Evolutionary conservation across 2,329 filamentous ascomycete genomes (phyloP).

Genomic region (Talaromyces atroroseus): DNA sequence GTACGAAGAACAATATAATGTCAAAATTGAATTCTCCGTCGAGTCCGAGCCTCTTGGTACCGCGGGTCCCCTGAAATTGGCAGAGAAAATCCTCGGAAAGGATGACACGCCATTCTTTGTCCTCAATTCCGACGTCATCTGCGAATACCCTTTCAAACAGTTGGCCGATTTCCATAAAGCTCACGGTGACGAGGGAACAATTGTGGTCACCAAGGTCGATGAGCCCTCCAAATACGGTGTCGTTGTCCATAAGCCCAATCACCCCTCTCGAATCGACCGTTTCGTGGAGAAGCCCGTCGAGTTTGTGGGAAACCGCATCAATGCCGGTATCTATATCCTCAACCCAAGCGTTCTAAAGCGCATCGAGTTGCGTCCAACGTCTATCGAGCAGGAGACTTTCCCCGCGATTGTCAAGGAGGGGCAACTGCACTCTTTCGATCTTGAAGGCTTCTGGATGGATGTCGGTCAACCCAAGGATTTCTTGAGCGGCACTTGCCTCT

Average conservation of each 20-base stretch:
- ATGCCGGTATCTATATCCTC: slow-evolving; percentile 95
- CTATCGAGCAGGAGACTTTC: slow-evolving; percentile 99
- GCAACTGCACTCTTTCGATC: slow-evolving; percentile 88
- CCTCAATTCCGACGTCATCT: slow-evolving; percentile 96
- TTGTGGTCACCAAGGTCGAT: slow-evolving; percentile 97
- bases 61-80: slow-evolving; percentile 90
- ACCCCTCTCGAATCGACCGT: slow-evolving; percentile 87
- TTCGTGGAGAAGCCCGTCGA: slow-evolving; percentile 99
- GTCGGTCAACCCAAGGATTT: slow-evolving; percentile 99
- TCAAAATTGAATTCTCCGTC: slow-evolving; percentile 96
- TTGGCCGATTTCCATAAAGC: slow-evolving; percentile 85
- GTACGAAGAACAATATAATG: slow-evolving; percentile 88
- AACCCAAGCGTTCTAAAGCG: slow-evolving; percentile 85
- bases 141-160: slow-evolving; percentile 91
- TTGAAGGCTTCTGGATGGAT: slow-evolving; percentile 99
- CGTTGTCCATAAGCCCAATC: slow-evolving; percentile 91
- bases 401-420: slow-evolving; percentile 85
- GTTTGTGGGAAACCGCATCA: slow-evolving; percentile 98
- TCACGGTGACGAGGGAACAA: slow-evolving; percentile 94
- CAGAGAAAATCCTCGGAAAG: slow-evolving; percentile 85
- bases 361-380: slow-evolving; percentile 93
- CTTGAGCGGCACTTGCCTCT: slow-evolving; percentile 90
- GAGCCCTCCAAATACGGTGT: slow-evolving; percentile 99
- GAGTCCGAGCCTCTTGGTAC: slow-evolving; percentile 94
- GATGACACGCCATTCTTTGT: slow-evolving; percentile 96